phyloP scores from a whole-genome alignment of 805 yeast species.

The Wickerhamiella brachini region DNA sequence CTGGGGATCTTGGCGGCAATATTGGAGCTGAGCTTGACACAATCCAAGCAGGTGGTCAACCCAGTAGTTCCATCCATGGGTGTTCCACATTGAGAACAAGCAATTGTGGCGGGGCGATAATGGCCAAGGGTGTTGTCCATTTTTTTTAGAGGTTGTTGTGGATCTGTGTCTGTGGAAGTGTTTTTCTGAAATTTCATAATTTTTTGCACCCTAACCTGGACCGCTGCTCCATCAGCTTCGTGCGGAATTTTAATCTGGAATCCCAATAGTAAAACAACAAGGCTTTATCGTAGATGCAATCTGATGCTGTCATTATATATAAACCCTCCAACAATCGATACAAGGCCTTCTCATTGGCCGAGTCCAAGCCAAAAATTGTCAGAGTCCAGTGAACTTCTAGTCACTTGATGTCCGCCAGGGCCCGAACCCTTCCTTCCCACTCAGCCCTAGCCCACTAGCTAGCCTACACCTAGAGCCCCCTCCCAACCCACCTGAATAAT shows the following conservation, averaged over 20 bases:
- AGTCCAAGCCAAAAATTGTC: too few relatives aligned
- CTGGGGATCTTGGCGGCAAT: conserved; percentile 90
- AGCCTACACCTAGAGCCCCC: neutral
- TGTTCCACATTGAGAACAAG: conserved; percentile 97
- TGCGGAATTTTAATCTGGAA: too few relatives aligned
- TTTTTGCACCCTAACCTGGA: neutral
- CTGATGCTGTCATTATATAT: too few relatives aligned
- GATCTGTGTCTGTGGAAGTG: neutral
- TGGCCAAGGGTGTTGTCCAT: conserved; percentile 8
- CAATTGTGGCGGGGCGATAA: conserved; percentile 53
- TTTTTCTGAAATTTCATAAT: neutral
- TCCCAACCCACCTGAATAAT: neutral
- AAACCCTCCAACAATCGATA: too few relatives aligned
- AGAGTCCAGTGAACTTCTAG: too few relatives aligned
- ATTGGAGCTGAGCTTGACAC: conserved; percentile 86
- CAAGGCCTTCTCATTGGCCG: too few relatives aligned
- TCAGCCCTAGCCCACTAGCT: too few relatives aligned
- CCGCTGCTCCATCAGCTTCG: too few relatives aligned
- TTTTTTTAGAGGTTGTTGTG: neutral
- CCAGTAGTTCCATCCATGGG: conserved; percentile 94
- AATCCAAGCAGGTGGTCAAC: conserved; percentile 91
- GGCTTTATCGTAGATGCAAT: too few relatives aligned
- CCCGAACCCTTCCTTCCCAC: too few relatives aligned
- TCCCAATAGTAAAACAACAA: too few relatives aligned
- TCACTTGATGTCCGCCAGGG: too few relatives aligned